These are phyloP conservation scores for Schoenoplectus tabernaemontani DNA, from an alignment of 202 grass and related monocot species.

Conservation along the genomic window DNA sequence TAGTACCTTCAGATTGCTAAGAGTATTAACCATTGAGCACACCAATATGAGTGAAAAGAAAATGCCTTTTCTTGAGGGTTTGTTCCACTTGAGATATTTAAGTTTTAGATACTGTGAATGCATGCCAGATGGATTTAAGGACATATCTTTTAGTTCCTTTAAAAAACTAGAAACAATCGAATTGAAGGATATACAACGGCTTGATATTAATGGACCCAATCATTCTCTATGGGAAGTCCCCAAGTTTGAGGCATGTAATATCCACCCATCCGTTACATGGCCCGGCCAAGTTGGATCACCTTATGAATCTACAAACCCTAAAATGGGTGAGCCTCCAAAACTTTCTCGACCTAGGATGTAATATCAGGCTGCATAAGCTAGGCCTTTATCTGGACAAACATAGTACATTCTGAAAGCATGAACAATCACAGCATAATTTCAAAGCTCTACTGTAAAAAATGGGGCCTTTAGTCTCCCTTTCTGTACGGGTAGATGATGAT, in stretches of 20 bases:
- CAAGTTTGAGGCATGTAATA: conserved; percentile 8
- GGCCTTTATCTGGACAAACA: background rate
- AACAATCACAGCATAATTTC: background rate
- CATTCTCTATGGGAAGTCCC: background rate
- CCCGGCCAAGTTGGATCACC: background rate
- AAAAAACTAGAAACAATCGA: background rate
- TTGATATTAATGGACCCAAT: background rate
- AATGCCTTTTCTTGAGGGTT: background rate
- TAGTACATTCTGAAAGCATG: background rate
- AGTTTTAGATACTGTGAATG: background rate
- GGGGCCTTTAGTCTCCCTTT: background rate
- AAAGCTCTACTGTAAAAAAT: background rate
- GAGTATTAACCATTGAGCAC: background rate
- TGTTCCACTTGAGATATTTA: background rate
- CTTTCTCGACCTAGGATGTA: background rate
- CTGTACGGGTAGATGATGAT: background rate
- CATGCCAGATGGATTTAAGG: background rate
- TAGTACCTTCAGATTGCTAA: background rate
- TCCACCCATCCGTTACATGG: background rate
- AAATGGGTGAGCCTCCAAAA: background rate
- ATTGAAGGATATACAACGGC: background rate
- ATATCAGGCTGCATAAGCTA: background rate
- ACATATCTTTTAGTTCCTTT: background rate
- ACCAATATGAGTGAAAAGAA: background rate
- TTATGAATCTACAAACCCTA: background rate